Conservation (phyloP, 306 rosid species). For the Inga oerstediana region DNA sequence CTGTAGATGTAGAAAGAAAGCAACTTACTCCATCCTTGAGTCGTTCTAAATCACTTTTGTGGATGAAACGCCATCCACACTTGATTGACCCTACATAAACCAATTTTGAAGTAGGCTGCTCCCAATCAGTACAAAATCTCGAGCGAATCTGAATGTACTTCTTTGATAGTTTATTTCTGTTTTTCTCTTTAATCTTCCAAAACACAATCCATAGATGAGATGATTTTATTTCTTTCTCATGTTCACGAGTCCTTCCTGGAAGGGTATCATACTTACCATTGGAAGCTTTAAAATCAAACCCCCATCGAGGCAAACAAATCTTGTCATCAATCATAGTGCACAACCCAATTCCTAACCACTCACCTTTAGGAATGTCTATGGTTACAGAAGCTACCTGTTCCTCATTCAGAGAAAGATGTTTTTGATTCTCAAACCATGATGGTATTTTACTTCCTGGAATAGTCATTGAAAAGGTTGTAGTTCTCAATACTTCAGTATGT, state of each 20-base stretch:
- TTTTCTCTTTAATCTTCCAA: neutral
- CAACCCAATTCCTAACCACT: neutral
- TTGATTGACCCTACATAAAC: neutral
- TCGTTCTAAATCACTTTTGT: neutral
- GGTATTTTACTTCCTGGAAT: neutral
- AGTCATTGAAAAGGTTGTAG: no score
- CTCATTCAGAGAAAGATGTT: neutral
- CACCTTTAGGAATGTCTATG: neutral
- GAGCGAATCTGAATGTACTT: neutral
- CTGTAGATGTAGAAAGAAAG: neutral
- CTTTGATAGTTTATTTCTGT: neutral
- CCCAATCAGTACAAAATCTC: neutral
- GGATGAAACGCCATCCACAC: neutral
- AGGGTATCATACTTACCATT: neutral
- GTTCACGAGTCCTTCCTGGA: no score
- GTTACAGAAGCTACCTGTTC: neutral
- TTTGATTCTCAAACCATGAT: neutral
- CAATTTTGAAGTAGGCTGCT: neutral
- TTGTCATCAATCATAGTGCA: neutral
- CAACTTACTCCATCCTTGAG: neutral
- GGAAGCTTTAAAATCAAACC: neutral
- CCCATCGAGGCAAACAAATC: neutral
- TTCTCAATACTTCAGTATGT: neutral
- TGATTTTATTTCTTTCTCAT: neutral
- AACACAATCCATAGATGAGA: neutral